A percentile compares a stretch with the other conserved stretches of the same genome.
Evolutionary conservation across 371 early-diverging fungal species (phyloP).

Genomic region (Cokeromyces recurvatus): DNA sequence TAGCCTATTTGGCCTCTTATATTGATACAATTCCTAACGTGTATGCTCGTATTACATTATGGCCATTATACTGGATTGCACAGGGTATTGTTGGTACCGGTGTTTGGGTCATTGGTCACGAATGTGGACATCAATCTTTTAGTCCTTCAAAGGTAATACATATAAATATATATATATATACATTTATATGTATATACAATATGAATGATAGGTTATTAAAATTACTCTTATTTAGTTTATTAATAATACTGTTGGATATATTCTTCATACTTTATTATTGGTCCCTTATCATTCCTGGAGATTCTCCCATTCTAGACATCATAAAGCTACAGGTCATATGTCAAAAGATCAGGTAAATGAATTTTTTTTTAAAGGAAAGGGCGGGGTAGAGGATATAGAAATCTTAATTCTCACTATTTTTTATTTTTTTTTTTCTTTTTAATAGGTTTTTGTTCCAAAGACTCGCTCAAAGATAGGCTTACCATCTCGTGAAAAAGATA

Average conservation of each 20-base stretch:
- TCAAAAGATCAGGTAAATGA: constrained; percentile 70
- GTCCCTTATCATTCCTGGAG: constrained; percentile 84
- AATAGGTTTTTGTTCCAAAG: constrained; percentile 75
- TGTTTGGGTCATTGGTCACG: constrained; percentile 88
- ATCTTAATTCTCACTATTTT: background rate
- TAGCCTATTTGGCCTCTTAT: constrained; percentile 61
- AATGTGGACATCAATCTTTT: constrained; percentile 84
- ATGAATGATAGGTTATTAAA: too few relatives aligned
- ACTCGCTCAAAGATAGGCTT: constrained; percentile 52
- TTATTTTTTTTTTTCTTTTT: too few relatives aligned
- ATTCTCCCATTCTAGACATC: constrained; percentile 76
- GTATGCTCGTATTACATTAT: constrained; percentile 48
- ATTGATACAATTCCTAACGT: constrained; percentile 56
- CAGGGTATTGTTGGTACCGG: constrained; percentile 84
- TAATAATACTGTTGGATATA: constrained; percentile 77
- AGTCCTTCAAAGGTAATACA: constrained; percentile 67
- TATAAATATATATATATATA: too few relatives aligned
- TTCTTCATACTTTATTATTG: constrained; percentile 78
- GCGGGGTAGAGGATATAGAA: too few relatives aligned
- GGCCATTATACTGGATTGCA: constrained; percentile 75
- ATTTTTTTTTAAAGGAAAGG: too few relatives aligned
- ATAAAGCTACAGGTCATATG: constrained; percentile 80
- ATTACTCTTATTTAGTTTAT: too few relatives aligned
- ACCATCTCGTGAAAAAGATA: constrained; percentile 29
- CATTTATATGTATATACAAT: too few relatives aligned